phyloP scores from a whole-genome alignment of 2,329 filamentous ascomycete species.

The Xylaria sp. region DNA sequence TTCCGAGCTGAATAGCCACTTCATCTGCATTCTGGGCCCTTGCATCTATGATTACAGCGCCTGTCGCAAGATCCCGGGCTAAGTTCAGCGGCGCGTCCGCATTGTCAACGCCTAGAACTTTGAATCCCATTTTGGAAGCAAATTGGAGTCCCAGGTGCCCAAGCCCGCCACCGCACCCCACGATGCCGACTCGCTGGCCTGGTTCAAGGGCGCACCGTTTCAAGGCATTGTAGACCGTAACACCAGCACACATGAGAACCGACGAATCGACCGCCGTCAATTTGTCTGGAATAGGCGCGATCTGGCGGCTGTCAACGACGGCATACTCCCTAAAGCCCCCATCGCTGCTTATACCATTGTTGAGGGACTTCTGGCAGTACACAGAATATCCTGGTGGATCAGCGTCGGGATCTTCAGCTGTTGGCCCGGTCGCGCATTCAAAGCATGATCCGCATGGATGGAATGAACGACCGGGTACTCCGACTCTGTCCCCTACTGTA shows the following conservation, averaged over 20 bases:
- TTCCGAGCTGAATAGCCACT: slow-evolving; percentile 39
- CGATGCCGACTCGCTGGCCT: slow-evolving; percentile 46
- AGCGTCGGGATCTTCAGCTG: slow-evolving; percentile 34
- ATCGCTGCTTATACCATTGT: slow-evolving; percentile 33
- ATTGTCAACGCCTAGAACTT: slow-evolving; percentile 46
- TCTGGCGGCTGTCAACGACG: slow-evolving; percentile 48
- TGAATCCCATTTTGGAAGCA: slow-evolving; percentile 40
- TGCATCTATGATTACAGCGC: slow-evolving; percentile 48
- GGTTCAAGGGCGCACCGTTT: slow-evolving; percentile 42
- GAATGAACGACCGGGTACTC: slow-evolving; percentile 49
- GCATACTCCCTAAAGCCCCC: slow-evolving; percentile 52
- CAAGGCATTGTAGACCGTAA: slow-evolving; percentile 49
- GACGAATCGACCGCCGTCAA: slow-evolving; percentile 46
- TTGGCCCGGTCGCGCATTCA: slow-evolving; percentile 43
- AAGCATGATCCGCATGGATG: slow-evolving; percentile 49
- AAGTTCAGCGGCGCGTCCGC: slow-evolving; percentile 43
- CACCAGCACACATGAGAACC: slow-evolving; percentile 50
- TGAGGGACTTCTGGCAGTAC: slow-evolving; percentile 41
- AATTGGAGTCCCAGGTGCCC: slow-evolving; percentile 40
- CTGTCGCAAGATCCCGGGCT: slow-evolving; percentile 41
- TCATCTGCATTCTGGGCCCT: slow-evolving; percentile 35
- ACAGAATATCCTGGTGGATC: slow-evolving; percentile 49
- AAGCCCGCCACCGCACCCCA: slow-evolving; percentile 45
- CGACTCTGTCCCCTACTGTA: slow-evolving; percentile 43
- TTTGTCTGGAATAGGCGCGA: slow-evolving; percentile 37